Conservation (phyloP, 2,329 filamentous ascomycete genomes). For the Alternaria solani region DNA sequence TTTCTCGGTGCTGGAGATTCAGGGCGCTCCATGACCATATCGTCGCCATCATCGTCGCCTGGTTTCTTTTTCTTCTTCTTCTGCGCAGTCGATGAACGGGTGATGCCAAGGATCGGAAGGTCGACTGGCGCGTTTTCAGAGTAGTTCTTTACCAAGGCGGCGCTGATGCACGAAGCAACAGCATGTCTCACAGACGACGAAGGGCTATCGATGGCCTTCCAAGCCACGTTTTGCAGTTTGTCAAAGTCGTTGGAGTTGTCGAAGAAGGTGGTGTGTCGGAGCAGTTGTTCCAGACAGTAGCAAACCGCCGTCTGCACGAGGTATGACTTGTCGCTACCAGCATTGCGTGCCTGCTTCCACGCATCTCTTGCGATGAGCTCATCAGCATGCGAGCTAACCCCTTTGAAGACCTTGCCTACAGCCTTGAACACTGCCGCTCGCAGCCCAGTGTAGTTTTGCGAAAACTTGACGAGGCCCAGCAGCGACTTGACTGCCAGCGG, state of each 20-base stretch:
- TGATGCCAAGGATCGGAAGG: slow-evolving; percentile 49
- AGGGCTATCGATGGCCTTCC: slow-evolving; percentile 85
- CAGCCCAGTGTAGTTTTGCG: slow-evolving; percentile 81
- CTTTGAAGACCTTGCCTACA: slow-evolving; percentile 76
- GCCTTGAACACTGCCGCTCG: slow-evolving; percentile 80
- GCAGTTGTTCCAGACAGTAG: slow-evolving; percentile 77
- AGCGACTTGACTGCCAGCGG: slow-evolving; percentile 75
- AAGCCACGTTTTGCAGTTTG: slow-evolving; percentile 79
- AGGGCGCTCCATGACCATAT: slow-evolving; percentile 71
- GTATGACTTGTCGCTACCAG: slow-evolving; percentile 81
- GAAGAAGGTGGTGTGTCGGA: slow-evolving; percentile 79
- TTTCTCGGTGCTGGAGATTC: slow-evolving; percentile 81
- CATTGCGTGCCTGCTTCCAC: slow-evolving; percentile 87
- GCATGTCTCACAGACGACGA: slow-evolving; percentile 81
- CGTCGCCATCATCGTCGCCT: slow-evolving; percentile 72
- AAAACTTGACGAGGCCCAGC: slow-evolving; percentile 80
- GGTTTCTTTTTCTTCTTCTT: slow-evolving; percentile 73
- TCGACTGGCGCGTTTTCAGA: slow-evolving; percentile 62
- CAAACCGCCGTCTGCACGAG: slow-evolving; percentile 82
- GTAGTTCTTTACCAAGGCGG: slow-evolving; percentile 82
- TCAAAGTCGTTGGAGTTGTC: slow-evolving; percentile 91
- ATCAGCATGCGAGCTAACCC: slow-evolving; percentile 80
- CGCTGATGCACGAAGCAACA: slow-evolving; percentile 83
- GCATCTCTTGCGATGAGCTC: slow-evolving; percentile 86
- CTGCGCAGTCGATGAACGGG: slow-evolving; percentile 69